Evolutionary conservation across 139 green algal genomes (phyloP), one percentile per base, ranked within the genome.

Genomic region (Auxenochlorella pyrenoidosa): DNA sequence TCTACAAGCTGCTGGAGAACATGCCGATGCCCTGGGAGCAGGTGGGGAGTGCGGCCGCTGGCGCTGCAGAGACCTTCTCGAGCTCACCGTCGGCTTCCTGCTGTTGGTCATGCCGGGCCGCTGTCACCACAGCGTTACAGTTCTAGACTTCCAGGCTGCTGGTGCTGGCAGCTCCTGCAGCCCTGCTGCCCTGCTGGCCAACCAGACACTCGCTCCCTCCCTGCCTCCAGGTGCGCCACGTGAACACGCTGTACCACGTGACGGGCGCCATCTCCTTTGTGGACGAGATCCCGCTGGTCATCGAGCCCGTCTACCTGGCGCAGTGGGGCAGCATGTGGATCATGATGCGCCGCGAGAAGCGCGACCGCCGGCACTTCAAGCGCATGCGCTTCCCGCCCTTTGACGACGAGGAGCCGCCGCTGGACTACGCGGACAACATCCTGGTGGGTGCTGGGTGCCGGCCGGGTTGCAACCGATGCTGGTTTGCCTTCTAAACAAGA

Each of bases 21-120:
- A 99, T 99, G 97, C 98, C 98, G 24, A 99, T 99, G 97, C 98
- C 98, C 10, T 99, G 98, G 98, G 97, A 99, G 90, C 96, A 99
- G 94, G 95, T 96, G 83, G 41, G 90, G 6, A 16, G 19, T 38
- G 30, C 38, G 30, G 72, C 72, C 15, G 38, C 38, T n/a, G 38
- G 36, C 32, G 38, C 38, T 5, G 72, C 72, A 54, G 15, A 30
- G 68, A 6, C 2, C 54, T 24, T 63, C 1, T 54, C 10, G 8
- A 54, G 47, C 47, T 54, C 47, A 10, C 47, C 47, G 47, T 10
- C 47, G 47, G 47, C 47, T 18, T n/a, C n/a, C n/a, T 54, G 47
- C 47, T 54, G 47, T 54, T 54, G 47, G 47, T 54, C 8, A 18
- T 54, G 47, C 47, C 47, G 47, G 47, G 47, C 47, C 47, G 8